Evolutionary conservation across 2,329 filamentous ascomycete genomes (phyloP).

Genomic region (Pseudogymnoascus sp.): DNA sequence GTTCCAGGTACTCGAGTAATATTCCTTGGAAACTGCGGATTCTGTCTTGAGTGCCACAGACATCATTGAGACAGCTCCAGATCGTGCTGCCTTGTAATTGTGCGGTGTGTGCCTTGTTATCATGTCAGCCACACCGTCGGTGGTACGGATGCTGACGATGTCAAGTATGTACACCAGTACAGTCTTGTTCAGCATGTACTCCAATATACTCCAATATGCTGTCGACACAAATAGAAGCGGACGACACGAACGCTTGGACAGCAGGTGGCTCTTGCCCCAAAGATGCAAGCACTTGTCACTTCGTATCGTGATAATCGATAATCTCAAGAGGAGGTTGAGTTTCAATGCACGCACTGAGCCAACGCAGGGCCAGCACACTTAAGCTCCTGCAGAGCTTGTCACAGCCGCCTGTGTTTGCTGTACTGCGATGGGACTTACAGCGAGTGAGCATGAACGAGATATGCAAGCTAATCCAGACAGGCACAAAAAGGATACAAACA

Average conservation of each 20-base stretch:
- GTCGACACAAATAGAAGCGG: neutral
- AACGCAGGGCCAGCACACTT: slow-evolving; percentile 3
- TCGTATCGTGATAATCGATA: neutral
- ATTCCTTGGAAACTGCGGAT: neutral
- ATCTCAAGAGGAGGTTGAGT: neutral
- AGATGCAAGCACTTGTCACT: neutral
- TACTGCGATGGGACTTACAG: neutral
- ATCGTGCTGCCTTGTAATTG: slow-evolving; percentile 1
- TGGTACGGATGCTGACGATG: neutral
- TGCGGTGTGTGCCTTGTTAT: neutral
- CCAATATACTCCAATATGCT: slow-evolving; percentile 2
- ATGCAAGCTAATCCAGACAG: neutral
- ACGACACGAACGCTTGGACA: neutral
- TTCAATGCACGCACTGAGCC: neutral
- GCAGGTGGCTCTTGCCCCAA: neutral
- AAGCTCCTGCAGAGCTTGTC: neutral
- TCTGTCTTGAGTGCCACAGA: slow-evolving; percentile 4
- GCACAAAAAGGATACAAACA: neutral
- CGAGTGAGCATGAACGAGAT: neutral
- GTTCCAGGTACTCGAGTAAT: slow-evolving; percentile 1
- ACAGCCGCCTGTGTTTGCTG: neutral
- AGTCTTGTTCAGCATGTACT: neutral
- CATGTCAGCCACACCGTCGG: neutral
- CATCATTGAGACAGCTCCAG: neutral
- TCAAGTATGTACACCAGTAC: neutral